phyloP scores from a whole-genome alignment of 2,329 filamentous ascomycete species.

The Aspergillus sp. region DNA sequence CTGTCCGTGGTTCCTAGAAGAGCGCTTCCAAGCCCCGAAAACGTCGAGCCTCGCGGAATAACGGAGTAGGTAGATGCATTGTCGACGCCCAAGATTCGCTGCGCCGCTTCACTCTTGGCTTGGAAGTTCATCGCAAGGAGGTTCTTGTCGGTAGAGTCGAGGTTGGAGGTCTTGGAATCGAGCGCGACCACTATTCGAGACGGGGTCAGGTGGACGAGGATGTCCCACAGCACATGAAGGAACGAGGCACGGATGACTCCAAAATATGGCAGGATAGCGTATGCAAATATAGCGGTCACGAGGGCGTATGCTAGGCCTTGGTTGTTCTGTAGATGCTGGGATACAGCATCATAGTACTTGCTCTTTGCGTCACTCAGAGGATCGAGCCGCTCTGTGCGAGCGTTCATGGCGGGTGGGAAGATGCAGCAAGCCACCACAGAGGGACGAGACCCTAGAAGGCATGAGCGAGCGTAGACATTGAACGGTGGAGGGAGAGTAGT shows the following conservation, averaged over 20 bases:
- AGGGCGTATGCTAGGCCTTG: constrained; percentile 20
- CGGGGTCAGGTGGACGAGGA: constrained; percentile 31
- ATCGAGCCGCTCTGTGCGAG: constrained; percentile 21
- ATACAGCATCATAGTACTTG: constrained; percentile 25
- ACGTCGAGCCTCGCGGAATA: constrained; percentile 45
- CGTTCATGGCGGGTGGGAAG: constrained; percentile 25
- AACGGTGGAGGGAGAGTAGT: constrained; percentile 7
- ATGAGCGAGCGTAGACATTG: constrained; percentile 9
- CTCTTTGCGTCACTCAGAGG: constrained; percentile 16
- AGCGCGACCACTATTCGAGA: constrained; percentile 35
- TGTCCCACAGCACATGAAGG: constrained; percentile 28
- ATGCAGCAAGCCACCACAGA: constrained; percentile 11
- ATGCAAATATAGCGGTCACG: constrained; percentile 18
- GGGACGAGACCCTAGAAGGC: constrained; percentile 9
- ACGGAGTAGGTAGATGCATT: constrained; percentile 50
- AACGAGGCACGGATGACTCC: constrained; percentile 20
- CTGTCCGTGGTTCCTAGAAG: constrained; percentile 26
- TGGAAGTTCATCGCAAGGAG: constrained; percentile 20
- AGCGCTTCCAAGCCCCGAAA: constrained; percentile 45
- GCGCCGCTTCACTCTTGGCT: constrained; percentile 57
- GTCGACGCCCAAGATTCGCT: constrained; percentile 53
- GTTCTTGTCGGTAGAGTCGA: constrained; percentile 35
- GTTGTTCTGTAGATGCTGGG: constrained; percentile 18
- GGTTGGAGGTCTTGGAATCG: constrained; percentile 41
- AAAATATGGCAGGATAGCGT: constrained; percentile 22